A percentile compares a stretch with the other conserved stretches of the same genome.
phyloP scores from a whole-genome alignment of 2,329 filamentous ascomycete species.

The Colletotrichum melonis region DNA sequence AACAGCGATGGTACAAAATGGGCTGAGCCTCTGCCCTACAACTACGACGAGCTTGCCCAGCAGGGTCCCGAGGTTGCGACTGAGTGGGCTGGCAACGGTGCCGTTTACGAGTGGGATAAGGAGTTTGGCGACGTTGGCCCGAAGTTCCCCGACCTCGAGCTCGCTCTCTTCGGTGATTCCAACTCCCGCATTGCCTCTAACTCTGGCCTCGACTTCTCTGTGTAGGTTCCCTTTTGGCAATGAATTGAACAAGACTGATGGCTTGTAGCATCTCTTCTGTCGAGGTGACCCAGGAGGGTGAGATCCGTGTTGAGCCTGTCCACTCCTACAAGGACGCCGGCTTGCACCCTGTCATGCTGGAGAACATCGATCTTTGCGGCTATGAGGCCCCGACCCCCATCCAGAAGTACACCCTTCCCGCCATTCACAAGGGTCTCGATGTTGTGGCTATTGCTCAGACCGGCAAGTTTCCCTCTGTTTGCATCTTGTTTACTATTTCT shows the following conservation, averaged over 20 bases:
- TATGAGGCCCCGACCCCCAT: conserved; percentile 86
- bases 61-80: conserved; percentile 23
- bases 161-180: conserved; percentile 76
- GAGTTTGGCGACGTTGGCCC: conserved; percentile 90
- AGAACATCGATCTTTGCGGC: conserved; percentile 79
- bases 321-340: conserved; percentile 78
- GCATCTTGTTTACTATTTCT: conserved; percentile 20
- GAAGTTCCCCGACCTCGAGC: conserved; percentile 75
- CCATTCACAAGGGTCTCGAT: conserved; percentile 81
- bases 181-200: conserved; percentile 56
- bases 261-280: conserved; percentile 64
- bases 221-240: conserved; percentile 54
- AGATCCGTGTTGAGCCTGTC: conserved; percentile 61
- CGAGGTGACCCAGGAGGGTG: conserved; percentile 67
- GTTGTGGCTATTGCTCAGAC: conserved; percentile 93
- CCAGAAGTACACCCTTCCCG: conserved; percentile 85
- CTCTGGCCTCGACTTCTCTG: conserved; percentile 72
- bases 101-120: conserved; percentile 84
- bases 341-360: conserved; percentile 84
- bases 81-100: conserved; percentile 66
- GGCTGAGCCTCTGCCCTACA: conserved; percentile 57
- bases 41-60: conserved; percentile 55
- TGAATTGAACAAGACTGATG: conserved; percentile 40
- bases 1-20: conserved; percentile 50
- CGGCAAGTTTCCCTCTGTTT: conserved; percentile 66